Evolutionary conservation across 345 rosid species (phyloP).

Genomic region (Melaleuca quinquenervia): DNA sequence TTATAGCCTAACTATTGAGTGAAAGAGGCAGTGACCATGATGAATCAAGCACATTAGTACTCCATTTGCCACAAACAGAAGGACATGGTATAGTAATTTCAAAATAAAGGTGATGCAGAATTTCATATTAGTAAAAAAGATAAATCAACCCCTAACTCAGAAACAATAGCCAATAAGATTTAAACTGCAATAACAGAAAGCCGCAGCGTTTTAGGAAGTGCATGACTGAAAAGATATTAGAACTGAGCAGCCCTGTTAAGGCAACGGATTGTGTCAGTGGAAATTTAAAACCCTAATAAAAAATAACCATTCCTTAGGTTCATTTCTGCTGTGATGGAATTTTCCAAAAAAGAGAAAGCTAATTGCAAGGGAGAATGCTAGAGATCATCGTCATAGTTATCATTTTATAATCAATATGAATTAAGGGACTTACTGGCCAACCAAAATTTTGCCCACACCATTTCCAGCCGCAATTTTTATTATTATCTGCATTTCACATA

Average conservation of each 20-base stretch:
- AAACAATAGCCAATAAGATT: neutral
- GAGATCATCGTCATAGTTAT: neutral
- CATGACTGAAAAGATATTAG: neutral
- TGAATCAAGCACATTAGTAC: neutral
- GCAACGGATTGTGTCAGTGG: neutral
- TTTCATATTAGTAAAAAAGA: neutral
- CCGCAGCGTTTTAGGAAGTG: neutral
- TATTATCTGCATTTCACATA: constrained; percentile 47
- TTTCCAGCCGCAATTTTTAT: constrained; percentile 96
- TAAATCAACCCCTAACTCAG: neutral
- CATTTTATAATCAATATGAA: neutral
- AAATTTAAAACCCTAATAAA: neutral
- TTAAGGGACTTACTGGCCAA: constrained; percentile 55
- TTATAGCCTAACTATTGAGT: neutral
- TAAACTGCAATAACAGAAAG: neutral
- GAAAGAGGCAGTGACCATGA: neutral
- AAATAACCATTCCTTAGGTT: neutral
- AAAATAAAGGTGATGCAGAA: neutral
- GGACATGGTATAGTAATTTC: neutral
- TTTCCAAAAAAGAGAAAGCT: neutral
- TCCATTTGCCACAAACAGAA: neutral
- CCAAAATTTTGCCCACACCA: constrained; percentile 73
- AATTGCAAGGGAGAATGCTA: neutral
- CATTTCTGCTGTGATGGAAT: neutral
- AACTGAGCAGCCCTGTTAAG: neutral